These are phyloP conservation scores for Neurospora sp. DNA, from an alignment of 2,329 filamentous ascomycete genomes.

Conservation along the genomic window DNA sequence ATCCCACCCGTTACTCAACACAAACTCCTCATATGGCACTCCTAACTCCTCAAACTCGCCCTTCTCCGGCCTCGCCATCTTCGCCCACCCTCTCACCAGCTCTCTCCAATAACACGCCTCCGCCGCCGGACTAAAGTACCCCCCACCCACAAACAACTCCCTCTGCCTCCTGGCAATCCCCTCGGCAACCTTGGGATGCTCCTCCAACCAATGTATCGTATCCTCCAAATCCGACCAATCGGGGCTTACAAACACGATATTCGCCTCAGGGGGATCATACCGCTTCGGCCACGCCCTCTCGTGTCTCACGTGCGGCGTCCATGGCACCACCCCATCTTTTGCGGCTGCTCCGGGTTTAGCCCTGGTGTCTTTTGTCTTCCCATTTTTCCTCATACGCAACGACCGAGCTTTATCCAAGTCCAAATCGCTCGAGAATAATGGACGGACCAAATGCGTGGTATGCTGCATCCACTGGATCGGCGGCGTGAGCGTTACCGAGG, in stretches of 20 bases:
- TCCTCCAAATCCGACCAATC: constrained; percentile 42
- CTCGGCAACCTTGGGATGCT: constrained; percentile 31
- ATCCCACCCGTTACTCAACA: constrained; percentile 18
- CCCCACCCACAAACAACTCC: constrained; percentile 30
- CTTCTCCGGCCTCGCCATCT: constrained; percentile 28
- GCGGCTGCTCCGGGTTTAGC: too few species aligned
- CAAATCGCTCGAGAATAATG: constrained; percentile 30
- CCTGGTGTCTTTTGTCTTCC: not conserved
- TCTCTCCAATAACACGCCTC: constrained; percentile 45
- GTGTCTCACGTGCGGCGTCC: constrained; percentile 8
- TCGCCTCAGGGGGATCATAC: constrained; percentile 28
- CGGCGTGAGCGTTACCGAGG: constrained; percentile 36
- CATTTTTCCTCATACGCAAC: not conserved
- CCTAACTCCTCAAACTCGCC: constrained; percentile 25
- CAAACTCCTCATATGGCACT: constrained; percentile 32
- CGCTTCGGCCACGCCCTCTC: constrained; percentile 29
- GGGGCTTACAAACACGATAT: constrained; percentile 39
- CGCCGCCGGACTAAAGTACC: constrained; percentile 39
- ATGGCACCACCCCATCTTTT: not conserved
- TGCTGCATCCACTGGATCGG: constrained; percentile 41
- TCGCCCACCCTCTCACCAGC: constrained; percentile 36
- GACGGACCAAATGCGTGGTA: constrained; percentile 36
- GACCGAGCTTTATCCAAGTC: constrained; percentile 7
- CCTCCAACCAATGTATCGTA: constrained; percentile 35
- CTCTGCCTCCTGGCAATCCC: constrained; percentile 39